phyloP scores from a whole-genome alignment of 1,139 yeast species.

The Suhomyces taliae region DNA sequence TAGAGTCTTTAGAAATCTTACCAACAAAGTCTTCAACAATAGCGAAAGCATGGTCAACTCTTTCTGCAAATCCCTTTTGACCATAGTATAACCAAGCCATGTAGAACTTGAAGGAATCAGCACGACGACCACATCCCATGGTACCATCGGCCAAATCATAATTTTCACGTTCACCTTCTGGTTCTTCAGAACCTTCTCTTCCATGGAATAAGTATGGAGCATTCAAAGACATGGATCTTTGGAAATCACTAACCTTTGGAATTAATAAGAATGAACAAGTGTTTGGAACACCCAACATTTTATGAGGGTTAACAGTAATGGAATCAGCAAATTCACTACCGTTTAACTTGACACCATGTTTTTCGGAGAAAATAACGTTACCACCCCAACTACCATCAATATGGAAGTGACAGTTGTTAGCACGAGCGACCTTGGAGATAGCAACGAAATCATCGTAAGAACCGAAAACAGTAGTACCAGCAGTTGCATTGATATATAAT shows the following conservation, averaged over 20 bases:
- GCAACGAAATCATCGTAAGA: slow-evolving; percentile 70
- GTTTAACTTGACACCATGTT: slow-evolving; percentile 45
- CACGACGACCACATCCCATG: slow-evolving; percentile 89
- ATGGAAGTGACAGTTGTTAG: slow-evolving; percentile 69
- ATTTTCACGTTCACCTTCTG: slow-evolving; percentile 51
- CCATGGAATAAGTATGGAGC: slow-evolving; percentile 86
- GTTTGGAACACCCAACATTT: slow-evolving; percentile 87
- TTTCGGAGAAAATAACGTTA: slow-evolving; percentile 65
- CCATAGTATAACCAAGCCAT: slow-evolving; percentile 85
- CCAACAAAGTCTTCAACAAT: slow-evolving; percentile 62
- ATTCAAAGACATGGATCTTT: slow-evolving; percentile 68
- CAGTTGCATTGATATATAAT: slow-evolving; percentile 76
- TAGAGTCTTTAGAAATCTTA: slow-evolving; percentile 31
- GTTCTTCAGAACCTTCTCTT: slow-evolving; percentile 32
- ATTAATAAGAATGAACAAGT: slow-evolving; percentile 79
- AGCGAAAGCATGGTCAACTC: slow-evolving; percentile 72
- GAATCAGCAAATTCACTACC: slow-evolving; percentile 74
- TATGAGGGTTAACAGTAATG: slow-evolving; percentile 85
- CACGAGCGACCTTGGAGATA: slow-evolving; percentile 55
- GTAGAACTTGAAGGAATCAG: slow-evolving; percentile 78
- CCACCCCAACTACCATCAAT: slow-evolving; percentile 95
- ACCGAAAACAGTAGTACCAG: slow-evolving; percentile 89
- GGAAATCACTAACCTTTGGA: slow-evolving; percentile 67
- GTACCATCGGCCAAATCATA: slow-evolving; percentile 88
- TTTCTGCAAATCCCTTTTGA: slow-evolving; percentile 49